A percentile compares a stretch with the other conserved stretches of the same genome.
Evolutionary conservation across 345 rosid genomes (phyloP).

Genomic region (Cardamine resedifolia): DNA sequence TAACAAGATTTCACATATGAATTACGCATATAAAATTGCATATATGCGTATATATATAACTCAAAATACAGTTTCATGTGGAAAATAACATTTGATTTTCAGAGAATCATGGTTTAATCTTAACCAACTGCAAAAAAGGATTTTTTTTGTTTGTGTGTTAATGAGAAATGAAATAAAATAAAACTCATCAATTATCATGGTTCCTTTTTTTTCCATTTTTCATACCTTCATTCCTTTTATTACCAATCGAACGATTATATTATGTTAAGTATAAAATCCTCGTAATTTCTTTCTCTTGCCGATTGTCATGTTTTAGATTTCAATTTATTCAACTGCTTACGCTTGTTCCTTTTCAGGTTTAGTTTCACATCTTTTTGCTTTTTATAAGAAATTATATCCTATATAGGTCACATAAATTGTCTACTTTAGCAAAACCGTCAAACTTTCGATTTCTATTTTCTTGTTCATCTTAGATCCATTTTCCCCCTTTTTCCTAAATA

Average conservation of each 20-base stretch:
- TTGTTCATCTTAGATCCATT: conserved; percentile 3
- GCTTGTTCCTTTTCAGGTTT: conserved; percentile 9
- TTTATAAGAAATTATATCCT: conserved; percentile 1
- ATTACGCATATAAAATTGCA: background rate
- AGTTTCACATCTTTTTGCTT: background rate
- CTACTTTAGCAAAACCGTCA: background rate
- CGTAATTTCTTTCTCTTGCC: background rate
- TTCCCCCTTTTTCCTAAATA: background rate
- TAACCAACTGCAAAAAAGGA: background rate
- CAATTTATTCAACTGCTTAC: background rate
- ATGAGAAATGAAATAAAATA: background rate
- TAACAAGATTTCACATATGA: background rate
- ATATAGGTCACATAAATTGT: background rate
- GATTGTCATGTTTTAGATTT: conserved; percentile 7
- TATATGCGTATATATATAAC: background rate
- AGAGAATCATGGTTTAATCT: background rate
- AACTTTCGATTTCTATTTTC: conserved; percentile 16
- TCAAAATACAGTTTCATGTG: background rate
- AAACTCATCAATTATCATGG: background rate
- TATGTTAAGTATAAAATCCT: background rate
- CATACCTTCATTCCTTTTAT: background rate
- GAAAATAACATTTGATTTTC: background rate
- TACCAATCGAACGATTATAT: background rate
- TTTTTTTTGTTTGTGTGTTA: background rate
- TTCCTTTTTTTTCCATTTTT: background rate